These are phyloP conservation scores for Suhomyces taliae DNA, from an alignment of 1,139 yeast species.

Conservation along the genomic window DNA sequence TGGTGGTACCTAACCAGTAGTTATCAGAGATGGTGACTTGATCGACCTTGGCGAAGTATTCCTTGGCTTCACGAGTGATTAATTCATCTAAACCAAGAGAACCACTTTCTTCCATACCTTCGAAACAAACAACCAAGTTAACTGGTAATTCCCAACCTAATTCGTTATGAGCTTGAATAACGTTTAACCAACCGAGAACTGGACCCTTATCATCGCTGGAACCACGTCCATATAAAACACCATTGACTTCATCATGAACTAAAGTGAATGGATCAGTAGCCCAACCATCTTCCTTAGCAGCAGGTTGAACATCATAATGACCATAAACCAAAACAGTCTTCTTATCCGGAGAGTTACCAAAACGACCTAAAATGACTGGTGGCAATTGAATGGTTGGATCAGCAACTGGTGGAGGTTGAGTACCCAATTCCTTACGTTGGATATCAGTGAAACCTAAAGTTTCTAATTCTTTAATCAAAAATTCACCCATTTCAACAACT, in stretches of 20 bases:
- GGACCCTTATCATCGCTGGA: constrained; percentile 98
- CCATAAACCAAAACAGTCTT: constrained; percentile 92
- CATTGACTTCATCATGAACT: constrained; percentile 56
- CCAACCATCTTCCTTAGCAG: constrained; percentile 93
- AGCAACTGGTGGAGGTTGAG: constrained; percentile 82
- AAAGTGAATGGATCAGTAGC: constrained; percentile 83
- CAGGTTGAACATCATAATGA: constrained; percentile 98
- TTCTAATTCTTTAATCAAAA: constrained; percentile 66
- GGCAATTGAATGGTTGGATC: constrained; percentile 73
- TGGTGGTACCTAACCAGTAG: constrained; percentile 96
- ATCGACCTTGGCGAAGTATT: constrained; percentile 83
- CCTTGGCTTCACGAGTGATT: constrained; percentile 72
- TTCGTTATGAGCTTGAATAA: constrained; percentile 83
- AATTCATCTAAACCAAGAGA: constrained; percentile 86
- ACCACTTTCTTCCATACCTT: constrained; percentile 99
- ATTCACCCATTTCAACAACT: constrained; percentile 85
- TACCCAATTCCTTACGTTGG: constrained; percentile 78
- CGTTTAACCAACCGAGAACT: constrained; percentile 94
- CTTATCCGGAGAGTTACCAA: constrained; percentile 75
- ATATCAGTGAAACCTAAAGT: constrained; percentile 78
- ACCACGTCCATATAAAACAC: constrained; percentile 85
- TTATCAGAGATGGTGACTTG: constrained; percentile 96
- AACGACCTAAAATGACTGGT: constrained; percentile 87
- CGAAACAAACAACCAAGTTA: constrained; percentile 87
- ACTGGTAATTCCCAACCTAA: constrained; percentile 90